These are phyloP conservation scores for Candida morakotiae DNA, from an alignment of 805 yeast genomes.

Conservation along the genomic window DNA sequence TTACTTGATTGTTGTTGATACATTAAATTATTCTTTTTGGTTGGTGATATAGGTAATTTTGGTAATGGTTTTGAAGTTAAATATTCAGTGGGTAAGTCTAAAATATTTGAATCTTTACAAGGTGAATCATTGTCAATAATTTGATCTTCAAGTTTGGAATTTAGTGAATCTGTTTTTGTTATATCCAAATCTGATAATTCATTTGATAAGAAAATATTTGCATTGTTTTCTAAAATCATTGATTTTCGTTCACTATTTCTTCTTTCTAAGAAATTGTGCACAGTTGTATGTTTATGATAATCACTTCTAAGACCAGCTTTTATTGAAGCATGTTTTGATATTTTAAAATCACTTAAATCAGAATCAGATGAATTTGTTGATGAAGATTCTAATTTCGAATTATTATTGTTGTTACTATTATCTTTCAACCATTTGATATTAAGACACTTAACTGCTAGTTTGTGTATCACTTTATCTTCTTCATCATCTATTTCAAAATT, in stretches of 20 bases:
- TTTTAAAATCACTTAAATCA: background rate
- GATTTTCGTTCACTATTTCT: conserved; percentile 5
- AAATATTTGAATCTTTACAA: conserved; percentile 14
- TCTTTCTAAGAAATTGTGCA: conserved; percentile 18
- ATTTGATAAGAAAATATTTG: conserved; percentile 21
- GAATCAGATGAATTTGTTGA: conserved; percentile 2
- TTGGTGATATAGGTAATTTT: conserved; percentile 9
- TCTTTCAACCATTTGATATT: conserved; percentile 30
- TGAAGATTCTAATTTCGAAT: background rate
- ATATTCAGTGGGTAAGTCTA: conserved; percentile 32
- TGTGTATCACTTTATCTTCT: conserved; percentile 19
- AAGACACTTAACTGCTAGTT: conserved; percentile 31
- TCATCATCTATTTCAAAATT: conserved; percentile 17
- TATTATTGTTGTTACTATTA: background rate
- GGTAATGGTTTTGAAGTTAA: conserved; percentile 19
- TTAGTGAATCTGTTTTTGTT: background rate
- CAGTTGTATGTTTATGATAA: conserved; percentile 30
- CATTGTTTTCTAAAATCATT: conserved; percentile 20
- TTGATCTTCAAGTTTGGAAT: too few species aligned
- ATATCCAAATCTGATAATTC: background rate
- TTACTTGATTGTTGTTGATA: conserved; percentile 11
- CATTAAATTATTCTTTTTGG: conserved; percentile 6
- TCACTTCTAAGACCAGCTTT: conserved; percentile 30
- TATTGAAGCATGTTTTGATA: conserved; percentile 28
- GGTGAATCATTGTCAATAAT: background rate